Evolutionary conservation across 192 early-diverging fungal species (phyloP).

Genomic region (Coemansia sp.): DNA sequence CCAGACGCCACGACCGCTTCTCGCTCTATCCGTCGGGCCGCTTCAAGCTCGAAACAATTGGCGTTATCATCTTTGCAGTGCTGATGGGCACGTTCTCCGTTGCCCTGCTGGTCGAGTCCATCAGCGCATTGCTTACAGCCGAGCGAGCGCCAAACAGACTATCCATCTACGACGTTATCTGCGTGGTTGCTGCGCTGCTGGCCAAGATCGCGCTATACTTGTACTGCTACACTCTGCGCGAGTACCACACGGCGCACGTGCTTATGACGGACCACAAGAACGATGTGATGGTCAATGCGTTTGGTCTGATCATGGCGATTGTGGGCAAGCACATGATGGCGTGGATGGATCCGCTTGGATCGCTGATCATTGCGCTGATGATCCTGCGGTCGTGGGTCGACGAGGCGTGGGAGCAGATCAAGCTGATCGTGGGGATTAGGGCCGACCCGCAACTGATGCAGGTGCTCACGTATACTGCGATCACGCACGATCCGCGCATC

Average conservation of each 20-base stretch:
- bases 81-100: conserved; percentile 76
- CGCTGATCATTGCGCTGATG: conserved; percentile 66
- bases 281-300: conserved; percentile 70
- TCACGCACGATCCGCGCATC: conserved; percentile 69
- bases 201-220: conserved; percentile 65
- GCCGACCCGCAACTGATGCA: conserved; percentile 81
- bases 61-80: conserved; percentile 75
- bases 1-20: conserved; percentile 59
- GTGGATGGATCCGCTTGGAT: conserved; percentile 76
- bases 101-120: conserved; percentile 68
- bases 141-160: conserved; percentile 55
- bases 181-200: conserved; percentile 59
- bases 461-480: conserved; percentile 80
- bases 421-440: conserved; percentile 77
- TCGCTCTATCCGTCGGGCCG: conserved; percentile 77
- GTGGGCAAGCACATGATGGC: conserved; percentile 58
- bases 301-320: conserved; percentile 68
- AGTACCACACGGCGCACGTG: conserved; percentile 60
- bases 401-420: conserved; percentile 71
- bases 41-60: conserved; percentile 72
- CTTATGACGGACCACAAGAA: conserved; percentile 75
- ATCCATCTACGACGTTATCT: conserved; percentile 51
- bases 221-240: conserved; percentile 66
- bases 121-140: conserved; percentile 56
- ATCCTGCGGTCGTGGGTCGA: conserved; percentile 68